phyloP scores from a whole-genome alignment of 495 filamentous ascomycete genomes.

The Pyrenopolyporus hunteri region DNA sequence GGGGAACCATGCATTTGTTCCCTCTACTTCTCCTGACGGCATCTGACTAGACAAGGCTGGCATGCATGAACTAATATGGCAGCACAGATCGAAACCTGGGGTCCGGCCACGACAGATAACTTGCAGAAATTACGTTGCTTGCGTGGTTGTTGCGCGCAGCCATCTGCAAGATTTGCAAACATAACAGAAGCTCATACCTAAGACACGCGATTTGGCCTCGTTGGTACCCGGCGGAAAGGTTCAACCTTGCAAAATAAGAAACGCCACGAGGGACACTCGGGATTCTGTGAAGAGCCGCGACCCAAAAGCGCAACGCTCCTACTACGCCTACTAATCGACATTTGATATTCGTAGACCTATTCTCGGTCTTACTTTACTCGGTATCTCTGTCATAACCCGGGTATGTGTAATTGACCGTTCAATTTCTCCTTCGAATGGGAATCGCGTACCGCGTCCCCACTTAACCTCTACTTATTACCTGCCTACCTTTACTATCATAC shows the following conservation, averaged over 20 bases:
- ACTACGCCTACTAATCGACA: neutral
- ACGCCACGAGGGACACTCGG: conserved; percentile 34
- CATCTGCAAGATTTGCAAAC: conserved; percentile 38
- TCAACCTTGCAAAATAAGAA: conserved; percentile 37
- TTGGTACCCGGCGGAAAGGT: conserved; percentile 34
- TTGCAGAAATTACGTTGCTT: conserved; percentile 40
- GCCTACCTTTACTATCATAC: neutral
- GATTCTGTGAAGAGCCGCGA: conserved; percentile 30
- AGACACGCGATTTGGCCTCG: conserved; percentile 34
- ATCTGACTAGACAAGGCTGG: conserved; percentile 40
- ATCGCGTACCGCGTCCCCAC: neutral
- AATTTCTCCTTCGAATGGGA: neutral
- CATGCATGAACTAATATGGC: conserved; percentile 40
- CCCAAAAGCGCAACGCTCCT: neutral
- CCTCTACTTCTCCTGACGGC: conserved; percentile 34
- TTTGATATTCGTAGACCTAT: conserved; percentile 4
- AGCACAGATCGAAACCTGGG: conserved; percentile 36
- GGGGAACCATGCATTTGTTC: conserved; percentile 39
- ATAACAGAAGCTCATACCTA: conserved; percentile 30
- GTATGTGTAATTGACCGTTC: conserved; percentile 8
- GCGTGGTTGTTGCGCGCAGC: conserved; percentile 32
- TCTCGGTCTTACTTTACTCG: conserved; percentile 1
- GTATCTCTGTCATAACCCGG: neutral
- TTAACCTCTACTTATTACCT: neutral
- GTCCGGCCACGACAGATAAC: conserved; percentile 35